Conservation (phyloP, 129 eudicot species). For the Dittrichia graveolens region DNA sequence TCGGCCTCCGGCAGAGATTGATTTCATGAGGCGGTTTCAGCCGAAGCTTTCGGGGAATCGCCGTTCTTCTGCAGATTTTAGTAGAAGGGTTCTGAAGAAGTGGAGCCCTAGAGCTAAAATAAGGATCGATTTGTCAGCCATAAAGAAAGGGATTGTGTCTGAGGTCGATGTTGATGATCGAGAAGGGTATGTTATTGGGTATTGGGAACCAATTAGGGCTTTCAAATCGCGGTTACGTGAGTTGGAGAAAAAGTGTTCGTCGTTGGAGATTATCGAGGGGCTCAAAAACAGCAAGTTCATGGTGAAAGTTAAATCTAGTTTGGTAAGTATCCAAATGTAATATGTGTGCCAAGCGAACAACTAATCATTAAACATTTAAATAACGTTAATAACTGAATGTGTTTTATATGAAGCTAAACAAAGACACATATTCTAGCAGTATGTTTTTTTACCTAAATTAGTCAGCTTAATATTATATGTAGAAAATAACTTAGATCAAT, state of each 20-base stretch:
- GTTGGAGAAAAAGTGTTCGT: conserved; percentile 62
- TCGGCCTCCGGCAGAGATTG: conserved; percentile 64
- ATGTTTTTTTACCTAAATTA: too few species aligned
- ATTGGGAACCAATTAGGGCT: conserved; percentile 84
- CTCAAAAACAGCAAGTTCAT: conserved; percentile 68
- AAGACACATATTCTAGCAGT: too few species aligned
- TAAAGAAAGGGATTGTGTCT: conserved; percentile 75
- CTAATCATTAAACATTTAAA: too few species aligned
- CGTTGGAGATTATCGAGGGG: conserved; percentile 66
- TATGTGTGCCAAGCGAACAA: too few species aligned
- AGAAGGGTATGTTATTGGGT: conserved; percentile 43
- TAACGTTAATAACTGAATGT: too few species aligned
- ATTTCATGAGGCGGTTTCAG: conserved; percentile 64
- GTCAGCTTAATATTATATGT: too few species aligned
- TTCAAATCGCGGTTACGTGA: conserved; percentile 61
- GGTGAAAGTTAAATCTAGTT: conserved; percentile 69
- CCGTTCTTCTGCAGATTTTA: conserved; percentile 79
- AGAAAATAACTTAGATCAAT: too few species aligned
- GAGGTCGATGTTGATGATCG: conserved; percentile 61
- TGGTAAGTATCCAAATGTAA: conserved; percentile 48
- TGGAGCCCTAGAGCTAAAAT: conserved; percentile 66
- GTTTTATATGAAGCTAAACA: too few species aligned
- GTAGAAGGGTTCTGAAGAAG: conserved; percentile 58
- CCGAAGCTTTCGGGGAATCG: conserved; percentile 79
- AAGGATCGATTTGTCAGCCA: conserved; percentile 72